These are phyloP conservation scores for Suillus subluteus DNA, from an alignment of 768 basidiomycete species.

Conservation along the genomic window DNA sequence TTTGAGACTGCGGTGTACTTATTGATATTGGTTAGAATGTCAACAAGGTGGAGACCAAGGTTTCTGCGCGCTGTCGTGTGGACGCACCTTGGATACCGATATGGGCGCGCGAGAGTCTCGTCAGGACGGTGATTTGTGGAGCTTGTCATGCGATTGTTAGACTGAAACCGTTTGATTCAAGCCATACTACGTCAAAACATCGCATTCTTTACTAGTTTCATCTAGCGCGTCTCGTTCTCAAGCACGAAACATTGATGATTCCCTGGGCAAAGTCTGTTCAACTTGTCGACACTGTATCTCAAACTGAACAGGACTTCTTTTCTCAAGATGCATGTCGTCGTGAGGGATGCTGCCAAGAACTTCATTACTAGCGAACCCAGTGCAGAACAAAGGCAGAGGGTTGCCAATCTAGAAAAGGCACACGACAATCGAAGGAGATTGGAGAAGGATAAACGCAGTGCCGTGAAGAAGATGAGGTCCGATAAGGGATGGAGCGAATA, in stretches of 20 bases:
- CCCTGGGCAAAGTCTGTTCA: constrained; percentile 59
- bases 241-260: constrained; percentile 74
- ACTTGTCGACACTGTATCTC: neutral
- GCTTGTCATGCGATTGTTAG: constrained; percentile 1
- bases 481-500: constrained; percentile 26
- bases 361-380: constrained; percentile 28
- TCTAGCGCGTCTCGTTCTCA: constrained; percentile 78
- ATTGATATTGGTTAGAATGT: constrained; percentile 50
- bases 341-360: constrained; percentile 26
- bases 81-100: constrained; percentile 67
- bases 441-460: constrained; percentile 32
- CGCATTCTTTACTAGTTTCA: constrained; percentile 68
- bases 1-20: neutral
- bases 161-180: constrained; percentile 28
- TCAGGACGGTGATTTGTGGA: constrained; percentile 44
- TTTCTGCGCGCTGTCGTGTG: constrained; percentile 61
- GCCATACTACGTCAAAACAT: constrained; percentile 71
- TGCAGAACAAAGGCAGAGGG: constrained; percentile 30
- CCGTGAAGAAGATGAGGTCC: constrained; percentile 30
- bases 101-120: constrained; percentile 60
- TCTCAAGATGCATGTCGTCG: constrained; percentile 31
- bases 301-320: neutral
- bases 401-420: constrained; percentile 24
- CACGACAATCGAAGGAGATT: constrained; percentile 25
- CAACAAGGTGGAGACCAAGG: constrained; percentile 89